Conservation (phyloP, 108 stramenopile species). For the Thalassiosira profunda region DNA sequence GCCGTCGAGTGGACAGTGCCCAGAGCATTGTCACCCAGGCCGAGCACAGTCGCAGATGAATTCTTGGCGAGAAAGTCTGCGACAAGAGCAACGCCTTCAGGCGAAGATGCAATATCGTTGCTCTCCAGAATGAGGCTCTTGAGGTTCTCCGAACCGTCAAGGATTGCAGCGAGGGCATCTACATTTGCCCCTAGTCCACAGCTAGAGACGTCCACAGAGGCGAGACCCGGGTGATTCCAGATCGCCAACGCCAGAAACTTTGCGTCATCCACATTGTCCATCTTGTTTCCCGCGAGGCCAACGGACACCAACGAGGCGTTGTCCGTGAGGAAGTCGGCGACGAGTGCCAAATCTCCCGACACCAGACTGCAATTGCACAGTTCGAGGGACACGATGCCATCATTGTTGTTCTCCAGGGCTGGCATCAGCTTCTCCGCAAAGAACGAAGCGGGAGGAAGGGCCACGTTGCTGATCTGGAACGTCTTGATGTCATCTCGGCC, state of each 20-base stretch:
- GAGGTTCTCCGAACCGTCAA: background rate
- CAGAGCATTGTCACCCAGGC: background rate
- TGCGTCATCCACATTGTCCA: background rate
- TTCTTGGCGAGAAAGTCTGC: conserved; percentile 4
- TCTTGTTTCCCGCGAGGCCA: background rate
- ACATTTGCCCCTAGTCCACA: background rate
- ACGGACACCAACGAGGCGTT: background rate
- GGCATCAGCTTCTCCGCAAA: conserved; percentile 1
- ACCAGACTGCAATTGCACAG: background rate
- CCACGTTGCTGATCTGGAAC: background rate
- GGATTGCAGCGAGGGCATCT: background rate
- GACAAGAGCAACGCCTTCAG: background rate
- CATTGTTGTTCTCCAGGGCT: background rate
- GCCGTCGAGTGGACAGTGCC: background rate
- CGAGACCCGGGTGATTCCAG: background rate
- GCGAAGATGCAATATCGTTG: background rate
- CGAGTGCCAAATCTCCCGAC: background rate
- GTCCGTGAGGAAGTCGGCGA: conserved; percentile 1
- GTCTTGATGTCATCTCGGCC: background rate
- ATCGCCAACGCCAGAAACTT: background rate
- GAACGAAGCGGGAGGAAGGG: conserved; percentile 4
- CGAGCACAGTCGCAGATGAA: background rate
- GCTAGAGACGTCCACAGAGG: background rate
- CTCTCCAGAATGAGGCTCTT: background rate
- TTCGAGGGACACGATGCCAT: background rate